A percentile compares a stretch with the other conserved stretches of the same genome.
Evolutionary conservation across 768 basidiomycete species (phyloP).

Genomic region (Hydnum rufescens): DNA sequence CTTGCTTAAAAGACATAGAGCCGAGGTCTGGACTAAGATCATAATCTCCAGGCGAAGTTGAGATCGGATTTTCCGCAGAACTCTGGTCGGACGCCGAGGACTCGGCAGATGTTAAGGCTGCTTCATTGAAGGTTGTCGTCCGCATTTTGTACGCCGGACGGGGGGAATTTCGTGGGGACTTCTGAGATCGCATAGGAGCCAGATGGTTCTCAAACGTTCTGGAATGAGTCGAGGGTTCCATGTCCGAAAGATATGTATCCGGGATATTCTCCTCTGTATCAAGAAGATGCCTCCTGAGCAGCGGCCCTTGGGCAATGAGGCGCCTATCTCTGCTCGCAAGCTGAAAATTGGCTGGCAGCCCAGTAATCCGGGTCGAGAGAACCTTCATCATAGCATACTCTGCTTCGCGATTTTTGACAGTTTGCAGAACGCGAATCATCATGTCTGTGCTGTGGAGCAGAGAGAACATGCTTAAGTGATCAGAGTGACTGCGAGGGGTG

Average conservation of each 20-base stretch:
- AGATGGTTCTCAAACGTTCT: too few relatives aligned
- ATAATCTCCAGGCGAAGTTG: background rate
- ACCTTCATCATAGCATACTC: constrained; percentile 60
- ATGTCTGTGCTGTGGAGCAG: constrained; percentile 42
- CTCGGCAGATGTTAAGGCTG: too few relatives aligned
- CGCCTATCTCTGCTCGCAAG: constrained; percentile 57
- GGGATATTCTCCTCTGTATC: constrained; percentile 15
- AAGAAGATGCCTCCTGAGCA: constrained; percentile 27
- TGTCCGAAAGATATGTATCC: too few relatives aligned
- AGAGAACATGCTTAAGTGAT: constrained; percentile 51
- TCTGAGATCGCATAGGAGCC: background rate
- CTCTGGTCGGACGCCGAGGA: background rate
- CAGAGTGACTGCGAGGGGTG: constrained; percentile 50
- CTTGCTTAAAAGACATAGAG: too few relatives aligned
- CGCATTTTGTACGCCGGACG: background rate
- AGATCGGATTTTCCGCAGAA: background rate
- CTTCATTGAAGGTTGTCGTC: too few relatives aligned
- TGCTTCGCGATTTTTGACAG: constrained; percentile 72
- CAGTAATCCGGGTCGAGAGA: constrained; percentile 37
- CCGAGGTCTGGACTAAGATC: too few relatives aligned
- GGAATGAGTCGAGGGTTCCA: too few relatives aligned
- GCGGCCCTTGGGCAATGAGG: constrained; percentile 44
- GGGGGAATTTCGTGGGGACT: background rate
- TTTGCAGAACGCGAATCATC: constrained; percentile 57
- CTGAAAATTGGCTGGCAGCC: constrained; percentile 30